Conservation (phyloP, 176 grass and related monocot species). For the Aegilops umbellulata region DNA sequence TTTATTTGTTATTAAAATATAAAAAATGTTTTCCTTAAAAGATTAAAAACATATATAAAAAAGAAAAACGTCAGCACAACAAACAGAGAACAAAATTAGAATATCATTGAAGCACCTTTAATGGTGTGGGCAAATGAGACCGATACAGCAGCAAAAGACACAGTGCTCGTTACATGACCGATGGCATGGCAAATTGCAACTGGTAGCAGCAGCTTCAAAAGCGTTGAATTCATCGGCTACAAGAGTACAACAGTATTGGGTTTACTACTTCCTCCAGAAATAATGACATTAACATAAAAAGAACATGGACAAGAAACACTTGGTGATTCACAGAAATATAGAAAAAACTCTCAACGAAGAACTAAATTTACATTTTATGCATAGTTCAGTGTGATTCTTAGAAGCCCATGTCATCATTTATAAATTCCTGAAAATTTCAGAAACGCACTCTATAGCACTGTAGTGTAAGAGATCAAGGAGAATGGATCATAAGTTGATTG, state of each 20-base stretch:
- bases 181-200: conserved; percentile 90
- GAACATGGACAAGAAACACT: not conserved
- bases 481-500: not conserved
- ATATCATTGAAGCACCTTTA: conserved; percentile 56
- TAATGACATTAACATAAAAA: not conserved
- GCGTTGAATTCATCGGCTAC: conserved; percentile 71
- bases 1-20: conserved; percentile 15
- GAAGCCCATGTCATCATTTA: not conserved
- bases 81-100: conserved; percentile 24
- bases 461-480: not conserved
- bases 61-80: not conserved
- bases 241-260: conserved; percentile 28
- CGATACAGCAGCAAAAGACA: conserved; percentile 92
- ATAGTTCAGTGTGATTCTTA: not conserved
- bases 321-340: not conserved
- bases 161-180: conserved; percentile 90
- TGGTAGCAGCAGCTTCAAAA: conserved; percentile 81
- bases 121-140: conserved; percentile 95
- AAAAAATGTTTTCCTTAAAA: not conserved
- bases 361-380: not conserved
- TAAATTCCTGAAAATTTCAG: not conserved
- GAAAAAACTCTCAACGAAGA: not conserved
- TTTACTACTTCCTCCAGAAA: conserved; percentile 23
- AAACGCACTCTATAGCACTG: not conserved
- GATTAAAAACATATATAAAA: not conserved